Percentiles rank a stretch among this genome's conserved stretches.
Conservation (phyloP, 257 asterid genomes). For the Ballota nigra region DNA sequence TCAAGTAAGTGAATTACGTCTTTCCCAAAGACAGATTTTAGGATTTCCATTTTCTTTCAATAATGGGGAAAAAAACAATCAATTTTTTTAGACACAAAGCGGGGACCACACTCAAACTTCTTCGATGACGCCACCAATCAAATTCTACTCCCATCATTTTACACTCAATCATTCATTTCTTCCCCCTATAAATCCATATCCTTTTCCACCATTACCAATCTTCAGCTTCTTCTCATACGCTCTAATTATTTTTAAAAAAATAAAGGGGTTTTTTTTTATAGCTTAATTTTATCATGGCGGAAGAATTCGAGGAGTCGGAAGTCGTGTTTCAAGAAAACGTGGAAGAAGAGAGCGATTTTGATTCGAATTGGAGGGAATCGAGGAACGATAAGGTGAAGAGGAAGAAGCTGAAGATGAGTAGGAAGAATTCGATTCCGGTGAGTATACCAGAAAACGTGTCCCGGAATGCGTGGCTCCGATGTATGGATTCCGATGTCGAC, state of each 20-base stretch:
- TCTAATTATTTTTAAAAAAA: background rate
- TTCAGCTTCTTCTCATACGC: background rate
- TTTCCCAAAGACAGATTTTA: background rate
- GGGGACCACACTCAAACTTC: conserved; percentile 45
- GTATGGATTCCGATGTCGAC: conserved; percentile 30
- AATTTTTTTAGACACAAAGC: background rate
- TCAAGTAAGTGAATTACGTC: conserved; percentile 40
- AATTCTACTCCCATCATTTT: conserved; percentile 31
- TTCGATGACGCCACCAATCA: conserved; percentile 46
- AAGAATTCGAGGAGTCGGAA: conserved; percentile 72
- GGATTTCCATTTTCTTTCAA: background rate
- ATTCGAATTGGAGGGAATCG: background rate
- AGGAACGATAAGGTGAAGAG: conserved; percentile 23
- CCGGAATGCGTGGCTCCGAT: conserved; percentile 35
- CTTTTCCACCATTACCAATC: conserved; percentile 23
- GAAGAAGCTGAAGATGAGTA: conserved; percentile 30
- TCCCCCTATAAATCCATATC: conserved; percentile 45
- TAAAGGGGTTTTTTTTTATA: too few relatives aligned
- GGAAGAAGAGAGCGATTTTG: conserved; percentile 2
- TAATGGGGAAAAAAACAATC: background rate
- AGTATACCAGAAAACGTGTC: conserved; percentile 49
- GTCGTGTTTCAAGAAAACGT: conserved; percentile 46
- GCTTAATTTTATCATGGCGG: conserved; percentile 46
- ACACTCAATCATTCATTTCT: conserved; percentile 38
- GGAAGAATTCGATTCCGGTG: conserved; percentile 46